Evolutionary conservation across 371 early-diverging fungal genomes (phyloP).

Genomic region (Circinella umbellata): DNA sequence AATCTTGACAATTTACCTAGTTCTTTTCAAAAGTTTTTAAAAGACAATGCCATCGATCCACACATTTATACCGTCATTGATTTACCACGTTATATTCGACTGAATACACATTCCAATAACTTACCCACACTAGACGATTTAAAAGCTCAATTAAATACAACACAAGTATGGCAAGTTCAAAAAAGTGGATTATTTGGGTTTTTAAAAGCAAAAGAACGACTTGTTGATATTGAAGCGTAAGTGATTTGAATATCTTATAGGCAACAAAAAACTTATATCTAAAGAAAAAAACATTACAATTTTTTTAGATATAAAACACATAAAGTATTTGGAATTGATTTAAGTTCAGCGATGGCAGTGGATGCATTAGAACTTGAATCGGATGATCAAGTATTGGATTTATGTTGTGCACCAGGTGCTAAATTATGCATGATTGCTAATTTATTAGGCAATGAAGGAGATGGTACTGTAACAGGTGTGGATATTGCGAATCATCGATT

Average conservation of each 20-base stretch:
- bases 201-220: constrained; percentile 26
- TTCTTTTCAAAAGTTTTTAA: constrained; percentile 63
- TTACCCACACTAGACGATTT: constrained; percentile 49
- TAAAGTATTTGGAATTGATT: constrained; percentile 82
- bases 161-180: constrained; percentile 36
- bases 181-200: constrained; percentile 42
- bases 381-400: constrained; percentile 79
- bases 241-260: not conserved
- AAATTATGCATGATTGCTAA: constrained; percentile 86
- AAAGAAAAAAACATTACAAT: too few species aligned
- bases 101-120: constrained; percentile 51
- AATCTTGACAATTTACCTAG: constrained; percentile 55
- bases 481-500: constrained; percentile 81
- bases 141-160: constrained; percentile 43
- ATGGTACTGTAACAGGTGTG: constrained; percentile 91
- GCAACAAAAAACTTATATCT: too few species aligned
- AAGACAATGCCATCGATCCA: constrained; percentile 70
- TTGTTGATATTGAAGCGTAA: constrained; percentile 51
- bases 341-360: constrained; percentile 79
- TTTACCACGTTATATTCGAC: constrained; percentile 76
- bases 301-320: constrained; percentile 36
- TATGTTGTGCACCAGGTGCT: constrained; percentile 85
- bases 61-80: constrained; percentile 59
- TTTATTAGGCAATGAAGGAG: constrained; percentile 55
- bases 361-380: constrained; percentile 60